Evolutionary conservation across 345 rosid genomes (phyloP), one percentile per base, ranked within the genome.

Genomic region (Populus deltoides): DNA sequence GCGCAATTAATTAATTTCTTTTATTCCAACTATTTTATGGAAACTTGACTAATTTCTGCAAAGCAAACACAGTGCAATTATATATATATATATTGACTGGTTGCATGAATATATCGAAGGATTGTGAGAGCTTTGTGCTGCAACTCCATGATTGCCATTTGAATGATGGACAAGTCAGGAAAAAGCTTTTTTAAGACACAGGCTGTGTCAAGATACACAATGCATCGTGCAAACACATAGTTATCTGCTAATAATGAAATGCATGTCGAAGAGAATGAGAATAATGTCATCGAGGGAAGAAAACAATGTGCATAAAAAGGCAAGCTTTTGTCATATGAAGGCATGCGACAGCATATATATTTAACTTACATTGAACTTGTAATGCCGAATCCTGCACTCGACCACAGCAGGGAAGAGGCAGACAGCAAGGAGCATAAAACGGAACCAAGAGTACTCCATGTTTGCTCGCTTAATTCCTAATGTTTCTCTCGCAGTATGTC

Each of bases 311-410:
- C 36, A 33, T 4, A 33, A 33, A 33, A 33, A 33, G 36, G 36
- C 25, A 7, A 55, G 24, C 61, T 55, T 2, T 55, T 55, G 61
- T 7, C 24, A 55, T 3, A 53, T 53, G n/a, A 51, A 51, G 22
- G 59, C 59, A 53, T 53, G 20, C 59, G 8, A 55, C 61, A 22
- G 10, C 59, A 18, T 7, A 43, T 11, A 6, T 8, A 35, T 18
- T 77, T 18, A 0, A 74, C 89, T 86, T 75, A 86, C 89, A 24
- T 84, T 66, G 55, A 86, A 86, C 47, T 72, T 84, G 79, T 86
- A 86, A 72, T 73, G 83, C 35, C 89, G 89, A 68, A 81, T 69
- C 8, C 70, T 77, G 80, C 80, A 74, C 47, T 86, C 82, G 9
- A 80, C 89, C 49, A 81, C 13, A 79, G 83, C 78, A 2, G 83